Evolutionary conservation across 2,329 filamentous ascomycete species (phyloP), one percentile per base, ranked within the genome.

Genomic region (Byssochlamys sp.): DNA sequence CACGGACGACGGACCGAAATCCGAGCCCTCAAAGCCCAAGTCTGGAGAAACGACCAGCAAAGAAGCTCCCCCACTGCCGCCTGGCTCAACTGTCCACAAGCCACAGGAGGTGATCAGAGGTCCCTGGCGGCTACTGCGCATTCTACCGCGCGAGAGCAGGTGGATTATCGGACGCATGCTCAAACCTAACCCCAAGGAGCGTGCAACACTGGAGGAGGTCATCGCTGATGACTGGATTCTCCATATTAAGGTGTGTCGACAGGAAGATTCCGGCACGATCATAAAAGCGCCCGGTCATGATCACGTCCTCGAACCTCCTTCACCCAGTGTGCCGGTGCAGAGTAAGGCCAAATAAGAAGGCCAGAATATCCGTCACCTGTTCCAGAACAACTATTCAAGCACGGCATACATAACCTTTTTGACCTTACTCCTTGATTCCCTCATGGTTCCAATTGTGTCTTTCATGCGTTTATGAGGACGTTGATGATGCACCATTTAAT

Each of bases 141-240:
- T 97, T 35, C 79, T 99, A 9, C 94, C 94, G 0, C 82, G 92
- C 59, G 94, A 97, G 74, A 95, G 88, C 62, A 81, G 94, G 55
- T 87, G 92, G 69, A 91, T 99, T 61, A 88, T 99, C 57, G 87
- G 90, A 51, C 83, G 89, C 58, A 99, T 99, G 94, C 82, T 99
- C 35, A 90, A 94, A 67, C 81, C 96, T 54, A 85, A 96, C 66
- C 90, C 91, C 0, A 87, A 84, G 68, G 87, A 88, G 63, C 84
- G 94, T 57, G 92, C 91, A 2, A 89, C 83, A 2, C 87, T 99
- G 78, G 81, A 87, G 26, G 91, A 99, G 67, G 89, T 99, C 19
- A 75, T 96, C 55, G 82, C 86, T 25, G 92, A 99, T 69, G 85
- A 87, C 14, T 99, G 94, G 94, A 85, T 97, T n/a, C 84, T 85